These are phyloP conservation scores for Claviceps sp. DNA, from an alignment of 2,329 filamentous ascomycete species.

Conservation along the genomic window DNA sequence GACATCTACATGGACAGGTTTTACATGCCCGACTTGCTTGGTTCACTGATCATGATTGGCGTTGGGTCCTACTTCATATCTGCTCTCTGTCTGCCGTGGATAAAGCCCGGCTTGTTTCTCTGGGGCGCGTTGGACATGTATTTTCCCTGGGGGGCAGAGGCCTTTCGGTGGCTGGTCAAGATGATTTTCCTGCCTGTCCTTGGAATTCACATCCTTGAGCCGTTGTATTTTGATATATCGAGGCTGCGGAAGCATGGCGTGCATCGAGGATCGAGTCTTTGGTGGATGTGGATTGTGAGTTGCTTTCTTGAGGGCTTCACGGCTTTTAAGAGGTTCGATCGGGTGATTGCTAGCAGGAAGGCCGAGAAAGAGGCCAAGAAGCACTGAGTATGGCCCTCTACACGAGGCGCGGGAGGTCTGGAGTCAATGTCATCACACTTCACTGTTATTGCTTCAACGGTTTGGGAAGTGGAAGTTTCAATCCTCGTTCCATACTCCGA, in stretches of 20 bases:
- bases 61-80: slow-evolving; percentile 41
- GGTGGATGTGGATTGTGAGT: slow-evolving; percentile 40
- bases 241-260: slow-evolving; percentile 36
- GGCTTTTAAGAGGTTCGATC: slow-evolving; percentile 38
- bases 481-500: too few relatives aligned
- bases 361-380: slow-evolving; percentile 27
- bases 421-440: too few relatives aligned
- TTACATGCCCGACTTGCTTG: slow-evolving; percentile 26
- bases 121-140: slow-evolving; percentile 35
- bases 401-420: neutral
- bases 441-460: too few relatives aligned
- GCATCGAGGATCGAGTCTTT: slow-evolving; percentile 28
- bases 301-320: slow-evolving; percentile 41
- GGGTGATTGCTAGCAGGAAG: slow-evolving; percentile 29
- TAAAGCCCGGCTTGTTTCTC: slow-evolving; percentile 35
- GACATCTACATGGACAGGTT: slow-evolving; percentile 29
- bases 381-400: slow-evolving; percentile 11
- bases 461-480: too few relatives aligned
- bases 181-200: slow-evolving; percentile 45
- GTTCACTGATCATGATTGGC: slow-evolving; percentile 39
- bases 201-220: slow-evolving; percentile 52
- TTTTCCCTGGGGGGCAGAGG: slow-evolving; percentile 44
- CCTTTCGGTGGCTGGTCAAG: slow-evolving; percentile 46
- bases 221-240: slow-evolving; percentile 32
- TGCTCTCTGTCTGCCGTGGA: slow-evolving; percentile 33